Evolutionary conservation across 2,329 filamentous ascomycete species (phyloP), one percentile per base, ranked within the genome.

Genomic region (Cytospora piceae): DNA sequence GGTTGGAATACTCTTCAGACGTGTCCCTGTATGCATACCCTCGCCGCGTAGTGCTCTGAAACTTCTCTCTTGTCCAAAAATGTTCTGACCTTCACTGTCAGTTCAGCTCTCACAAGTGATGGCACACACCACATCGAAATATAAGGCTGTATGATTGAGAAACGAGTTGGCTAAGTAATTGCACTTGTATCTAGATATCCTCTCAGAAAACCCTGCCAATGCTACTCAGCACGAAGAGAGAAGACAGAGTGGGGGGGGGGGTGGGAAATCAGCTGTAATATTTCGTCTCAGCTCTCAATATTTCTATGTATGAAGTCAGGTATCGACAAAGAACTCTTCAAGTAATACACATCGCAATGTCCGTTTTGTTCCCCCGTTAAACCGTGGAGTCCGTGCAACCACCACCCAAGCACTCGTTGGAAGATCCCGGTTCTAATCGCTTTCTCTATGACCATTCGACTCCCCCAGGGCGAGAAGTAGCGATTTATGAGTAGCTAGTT

Each of bases 271-370:
- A 24, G n/a, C 11, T 24, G n/a, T 14, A 22, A 20, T 24, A 24
- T 24, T 49, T 22, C 29, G 46, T 51, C 31, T 29, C 49, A 22
- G 34, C 22, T 22, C 22, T 15, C 42, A 39, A 27, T 14, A 20
- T 49, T 24, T 63, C 46, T 63, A 46, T 49, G 64, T 42, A 63
- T 63, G 22, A 63, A 59, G 49, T 49, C 42, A 63, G 55, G 64
- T 66, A 63, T 66, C 60, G 51, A 60, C 63, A 49, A 34, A 39
- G 39, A 46, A 24, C 12, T 12, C 46, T 49, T 20, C 46, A 12
- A 24, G 11, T 24, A 24, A 24, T 49, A 12, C n/a, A 49, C 46
- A 49, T 24, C n/a, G n/a, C 46, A 49, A 14, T 49, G n/a, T 22
- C 11, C 20, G 9, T 49, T 24, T 49, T 37, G 1, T 2, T 37